phyloP scores from a whole-genome alignment of 73 alveolate genomes.

The Paramecium sexaurelia region DNA sequence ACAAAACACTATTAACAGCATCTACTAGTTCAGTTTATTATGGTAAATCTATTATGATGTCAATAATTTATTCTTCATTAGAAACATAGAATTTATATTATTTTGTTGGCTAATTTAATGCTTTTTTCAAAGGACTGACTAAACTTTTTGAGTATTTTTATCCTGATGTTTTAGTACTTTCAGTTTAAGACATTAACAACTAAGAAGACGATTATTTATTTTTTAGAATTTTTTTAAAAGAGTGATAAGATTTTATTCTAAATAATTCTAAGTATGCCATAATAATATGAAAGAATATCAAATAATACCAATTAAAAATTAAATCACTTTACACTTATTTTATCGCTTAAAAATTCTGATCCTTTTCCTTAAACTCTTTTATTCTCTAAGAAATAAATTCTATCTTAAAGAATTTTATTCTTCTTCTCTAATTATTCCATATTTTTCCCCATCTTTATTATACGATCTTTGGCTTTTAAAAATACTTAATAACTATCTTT shows the following conservation, averaged over 20 bases:
- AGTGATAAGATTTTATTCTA: background rate
- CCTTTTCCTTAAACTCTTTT: slow-evolving; percentile 6
- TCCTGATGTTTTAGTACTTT: slow-evolving; percentile 17
- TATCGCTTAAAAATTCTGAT: background rate
- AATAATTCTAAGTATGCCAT: slow-evolving; percentile 3
- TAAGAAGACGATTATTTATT: background rate
- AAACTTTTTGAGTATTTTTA: background rate
- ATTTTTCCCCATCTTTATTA: slow-evolving; percentile 1
- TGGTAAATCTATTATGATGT: background rate
- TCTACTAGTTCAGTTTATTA: background rate
- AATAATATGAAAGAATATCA: background rate
- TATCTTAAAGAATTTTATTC: background rate
- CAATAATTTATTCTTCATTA: background rate
- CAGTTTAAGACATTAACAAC: slow-evolving; percentile 13
- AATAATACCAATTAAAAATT: background rate
- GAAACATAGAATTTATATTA: slow-evolving; percentile 5
- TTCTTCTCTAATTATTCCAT: background rate
- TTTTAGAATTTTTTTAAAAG: background rate
- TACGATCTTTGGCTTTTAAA: background rate
- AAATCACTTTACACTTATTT: slow-evolving; percentile 27
- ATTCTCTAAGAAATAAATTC: background rate
- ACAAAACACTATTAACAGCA: background rate
- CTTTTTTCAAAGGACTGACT: slow-evolving; percentile 2
- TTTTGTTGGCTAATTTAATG: background rate
- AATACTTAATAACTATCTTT: background rate